Base-by-base conservation (phyloP, 208 protist species). In the Acanthamoeba royreba region DNA sequence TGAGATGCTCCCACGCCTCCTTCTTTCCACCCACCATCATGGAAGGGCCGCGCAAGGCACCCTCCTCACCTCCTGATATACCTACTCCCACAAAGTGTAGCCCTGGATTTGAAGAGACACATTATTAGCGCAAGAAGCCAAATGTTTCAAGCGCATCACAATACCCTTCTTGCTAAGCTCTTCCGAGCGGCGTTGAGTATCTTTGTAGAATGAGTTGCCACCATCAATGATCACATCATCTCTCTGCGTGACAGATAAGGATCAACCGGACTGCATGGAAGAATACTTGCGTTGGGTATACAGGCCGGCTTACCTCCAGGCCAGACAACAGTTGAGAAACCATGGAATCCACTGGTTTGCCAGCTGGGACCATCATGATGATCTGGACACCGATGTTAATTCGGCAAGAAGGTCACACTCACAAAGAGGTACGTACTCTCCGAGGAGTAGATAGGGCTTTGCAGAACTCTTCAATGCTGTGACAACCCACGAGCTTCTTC, bases 61-160 rank as follows among this genome's bases (percentile, higher is more conserved):
- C 99, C 95, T 99, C 99, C 95, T 99, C 99, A 69, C 99, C 99
- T 61, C 99, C 99, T 40, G 98, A 99, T 47, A 99, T 99, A 93
- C 99, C 99, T 97, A 99, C 98, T 38, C 99, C 99, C 45, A 98
- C 45, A 93, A 96, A 98, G 2, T 83, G 55, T 0, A 96, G 11
- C 0, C 72, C 72, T 43, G 33, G 22, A n/a, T n/a, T n/a, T n/a
- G n/a, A n/a, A n/a, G n/a, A n/a, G n/a, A n/a, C n/a, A n/a, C n/a
- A n/a, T n/a, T n/a, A n/a, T n/a, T n/a, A n/a, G n/a, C n/a, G n/a
- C n/a, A n/a, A n/a, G n/a, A n/a, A n/a, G n/a, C n/a, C n/a, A n/a
- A n/a, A n/a, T n/a, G n/a, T n/a, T n/a, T n/a, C n/a, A n/a, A n/a
- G n/a, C n/a, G n/a, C n/a, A n/a, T n/a, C n/a, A n/a, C n/a, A n/a